Base-by-base conservation (phyloP, 164 flowering plant genomes). In the Nelumbo lutea region DNA sequence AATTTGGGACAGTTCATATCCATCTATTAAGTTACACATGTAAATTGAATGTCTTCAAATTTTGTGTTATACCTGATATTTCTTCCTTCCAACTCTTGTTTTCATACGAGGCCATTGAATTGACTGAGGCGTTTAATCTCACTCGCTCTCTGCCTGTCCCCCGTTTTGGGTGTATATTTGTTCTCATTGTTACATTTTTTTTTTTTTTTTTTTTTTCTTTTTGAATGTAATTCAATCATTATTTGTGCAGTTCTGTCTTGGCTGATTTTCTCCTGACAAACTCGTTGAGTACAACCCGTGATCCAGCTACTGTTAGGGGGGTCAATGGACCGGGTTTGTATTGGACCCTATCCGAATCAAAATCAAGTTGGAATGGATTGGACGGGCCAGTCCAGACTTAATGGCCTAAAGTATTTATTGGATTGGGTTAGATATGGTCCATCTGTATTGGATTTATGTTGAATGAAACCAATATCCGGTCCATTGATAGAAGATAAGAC, bases 21-120 rank as follows among this genome's bases (percentile, higher is more conserved):
- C 0, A 57, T 58, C 9, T 6, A 46, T 43, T 43, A 4, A n/a
- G 43, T 15, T 66, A 66, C 50, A 57, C 59, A 42, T 77, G 78
- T 76, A 74, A 62, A 73, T 79, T 52, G 52, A 66, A 42, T 72
- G 48, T 65, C 27, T 27, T 27, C 27, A 27, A 27, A 27, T 27
- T 27, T 27, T 27, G 27, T 27, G 27, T 27, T 27, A 27, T 27
- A n/a, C 61, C 62, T 60, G 65, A 57, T 61, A 39, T 40, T 39
- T 63, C 51, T 52, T 69, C 64, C 68, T 62, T 75, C 75, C 80
- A 68, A 47, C 70, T 74, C 67, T 52, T 68, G 53, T 70, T 62
- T 64, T 63, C 47, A 46, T 27, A 51, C 48, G 41, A 60, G 72
- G 43, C 68, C 78, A 74, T 71, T 74, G 75, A 73, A 74, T 68